Percentiles rank a stretch among this genome's conserved stretches.
Conservation (phyloP, 2,329 filamentous ascomycete genomes). For the Aspergillus oerlinghausenensis region DNA sequence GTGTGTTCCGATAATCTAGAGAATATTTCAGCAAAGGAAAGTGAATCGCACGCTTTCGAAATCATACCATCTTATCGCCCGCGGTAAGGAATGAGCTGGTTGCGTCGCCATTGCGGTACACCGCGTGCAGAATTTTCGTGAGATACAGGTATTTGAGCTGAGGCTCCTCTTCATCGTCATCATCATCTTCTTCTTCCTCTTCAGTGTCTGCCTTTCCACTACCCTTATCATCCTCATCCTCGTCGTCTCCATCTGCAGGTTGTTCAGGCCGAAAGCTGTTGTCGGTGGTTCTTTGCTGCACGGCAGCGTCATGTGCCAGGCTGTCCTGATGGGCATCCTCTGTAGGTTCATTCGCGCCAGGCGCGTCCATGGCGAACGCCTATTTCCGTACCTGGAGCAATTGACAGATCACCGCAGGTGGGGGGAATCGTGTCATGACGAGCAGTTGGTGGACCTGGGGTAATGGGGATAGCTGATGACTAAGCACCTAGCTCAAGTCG, state of each 20-base stretch:
- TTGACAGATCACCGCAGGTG: slow-evolving; percentile 2
- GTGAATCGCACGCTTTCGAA: slow-evolving; percentile 1
- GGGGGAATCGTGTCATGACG: slow-evolving; percentile 10
- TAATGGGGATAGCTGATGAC: neutral
- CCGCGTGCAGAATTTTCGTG: slow-evolving; percentile 70
- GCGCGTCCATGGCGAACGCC: slow-evolving; percentile 36
- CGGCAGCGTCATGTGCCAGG: slow-evolving; percentile 14
- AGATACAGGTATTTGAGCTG: slow-evolving; percentile 87
- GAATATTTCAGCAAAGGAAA: slow-evolving; percentile 31
- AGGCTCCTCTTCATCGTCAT: slow-evolving; percentile 88
- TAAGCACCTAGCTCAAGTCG: neutral
- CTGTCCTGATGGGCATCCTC: slow-evolving; percentile 19
- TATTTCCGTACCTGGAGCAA: slow-evolving; percentile 22
- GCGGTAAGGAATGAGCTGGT: slow-evolving; percentile 86
- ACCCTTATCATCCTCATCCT: slow-evolving; percentile 15
- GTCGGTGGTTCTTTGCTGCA: slow-evolving; percentile 12
- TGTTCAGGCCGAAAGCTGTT: slow-evolving; percentile 5
- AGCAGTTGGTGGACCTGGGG: slow-evolving; percentile 13
- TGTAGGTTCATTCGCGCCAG: slow-evolving; percentile 28
- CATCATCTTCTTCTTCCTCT: slow-evolving; percentile 63
- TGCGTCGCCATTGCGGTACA: slow-evolving; percentile 93
- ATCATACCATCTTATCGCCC: slow-evolving; percentile 88
- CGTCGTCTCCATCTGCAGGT: slow-evolving; percentile 6
- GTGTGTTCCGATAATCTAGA: slow-evolving; percentile 83
- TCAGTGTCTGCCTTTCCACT: slow-evolving; percentile 41